Evolutionary conservation across 805 yeast genomes (phyloP), one percentile per base, ranked within the genome.

Genomic region (Maudiozyma saulgeensis): DNA sequence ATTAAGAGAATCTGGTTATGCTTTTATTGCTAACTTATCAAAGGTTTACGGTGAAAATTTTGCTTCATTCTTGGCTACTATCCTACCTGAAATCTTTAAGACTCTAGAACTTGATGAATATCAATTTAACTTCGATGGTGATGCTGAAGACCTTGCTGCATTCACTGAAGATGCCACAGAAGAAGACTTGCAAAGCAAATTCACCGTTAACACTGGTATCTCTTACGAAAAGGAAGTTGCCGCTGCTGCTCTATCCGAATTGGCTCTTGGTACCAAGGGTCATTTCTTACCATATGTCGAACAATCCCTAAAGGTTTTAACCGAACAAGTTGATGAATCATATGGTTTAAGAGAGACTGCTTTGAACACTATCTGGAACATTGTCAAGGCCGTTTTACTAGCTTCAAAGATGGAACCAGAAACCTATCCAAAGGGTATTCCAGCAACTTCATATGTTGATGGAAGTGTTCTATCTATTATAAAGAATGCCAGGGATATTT

Each of bases 201-300:
- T 87, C 68, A 84, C 87, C 58, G 89, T 93, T 55, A 90, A 89
- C 77, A 85, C 96, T 46, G 97, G 96, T 74, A 80, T 93, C 60
- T 87, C 97, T 56, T 84, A 87, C 59, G 99, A 91, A 72, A 91
- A 91, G 71, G 96, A 90, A 71, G 87, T 88, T 56, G 96, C 96
- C n/a, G 78, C 90, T 43, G 87, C 88, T 61, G 93, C 96, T 7
- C 71, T 89, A 57, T 80, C 87, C 45, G 98, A 93, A 65, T 78
- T 90, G 64, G 96, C 96, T 47, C 68, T 77, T 48, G 96, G 95
- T 59, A 86, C 96, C 45, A 85, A 89, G 62, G 82, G 79, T 51
- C 81, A 81, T 48, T 89, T 91, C 70, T 78, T 82, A 61, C 81
- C 81, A 60, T 88, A 81, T 61, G 84, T 88, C 52, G 88, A 87